Percentiles rank a stretch among this genome's conserved stretches.
phyloP scores from a whole-genome alignment of 139 green algal genomes.

The Klebsormidium nitens region DNA sequence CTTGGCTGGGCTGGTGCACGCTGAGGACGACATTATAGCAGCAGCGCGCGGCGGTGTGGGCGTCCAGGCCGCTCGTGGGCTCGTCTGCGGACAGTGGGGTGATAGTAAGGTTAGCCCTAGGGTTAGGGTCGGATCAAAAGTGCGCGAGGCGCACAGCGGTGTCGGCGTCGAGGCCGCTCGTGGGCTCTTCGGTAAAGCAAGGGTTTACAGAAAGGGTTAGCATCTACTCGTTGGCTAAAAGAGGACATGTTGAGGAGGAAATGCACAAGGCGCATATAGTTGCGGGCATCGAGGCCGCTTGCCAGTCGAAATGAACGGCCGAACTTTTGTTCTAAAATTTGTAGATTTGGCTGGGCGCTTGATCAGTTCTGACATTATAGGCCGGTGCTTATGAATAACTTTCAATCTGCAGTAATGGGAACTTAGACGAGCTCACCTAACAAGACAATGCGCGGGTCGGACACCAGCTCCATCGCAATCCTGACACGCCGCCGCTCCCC shows the following conservation, averaged over 20 bases:
- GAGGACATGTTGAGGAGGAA: neutral
- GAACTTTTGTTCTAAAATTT: too few relatives aligned
- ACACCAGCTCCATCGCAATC: slow-evolving; percentile 1
- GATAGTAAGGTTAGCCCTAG: too few relatives aligned
- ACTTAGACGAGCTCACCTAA: too few relatives aligned
- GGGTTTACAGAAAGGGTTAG: too few relatives aligned
- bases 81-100: too few relatives aligned
- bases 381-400: too few relatives aligned
- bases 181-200: neutral
- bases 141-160: neutral
- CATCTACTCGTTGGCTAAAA: neutral
- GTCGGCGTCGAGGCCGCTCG: neutral
- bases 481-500: neutral
- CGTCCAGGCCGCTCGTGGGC: neutral
- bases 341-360: too few relatives aligned
- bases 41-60: neutral
- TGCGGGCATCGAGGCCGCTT: neutral
- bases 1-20: neutral
- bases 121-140: too few relatives aligned
- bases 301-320: too few relatives aligned
- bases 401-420: too few relatives aligned
- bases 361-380: too few relatives aligned
- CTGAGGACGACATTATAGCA: neutral
- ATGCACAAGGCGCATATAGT: neutral
- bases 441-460: neutral